Evolutionary conservation across 257 asterid genomes (phyloP), one percentile per base, ranked within the genome.

Genomic region (Linaria vulgaris): DNA sequence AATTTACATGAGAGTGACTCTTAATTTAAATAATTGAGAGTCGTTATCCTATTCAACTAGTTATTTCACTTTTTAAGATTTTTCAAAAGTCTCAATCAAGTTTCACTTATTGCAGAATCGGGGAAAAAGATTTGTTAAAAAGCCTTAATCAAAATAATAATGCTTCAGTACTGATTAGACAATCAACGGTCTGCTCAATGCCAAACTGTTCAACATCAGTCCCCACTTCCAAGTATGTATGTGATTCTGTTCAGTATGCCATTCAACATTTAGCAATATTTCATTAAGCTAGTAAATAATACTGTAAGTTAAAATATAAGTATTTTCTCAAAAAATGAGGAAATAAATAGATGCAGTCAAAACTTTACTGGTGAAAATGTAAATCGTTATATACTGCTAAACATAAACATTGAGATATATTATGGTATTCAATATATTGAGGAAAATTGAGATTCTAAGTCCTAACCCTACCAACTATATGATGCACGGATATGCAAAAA

Each of bases 161-260:
- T n/a, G n/a, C 53, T 70, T 56, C 75, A 70, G n/a, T n/a, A n/a
- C 59, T 70, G 69, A 70, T 62, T 62, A 34, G 69, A 62, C 65
- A 22, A 55, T 62, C 39, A 64, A 64, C 43, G 37, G 27, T 9
- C 16, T 13, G 43, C 21, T 34, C 41, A 34, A 7, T 34, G 9
- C 41, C 17, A 39, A 38, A 56, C 31, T 58, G 48, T 47, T 59
- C 51, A 54, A 15, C 17, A 16, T 27, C 19, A 17, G 61, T 37
- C 75, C 75, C 70, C 68, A 46, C 74, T 63, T 47, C 43, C 46
- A 53, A 61, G 60, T 69, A 41, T 27, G 19, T n/a, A 46, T 56
- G 57, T 55, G 23, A 21, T 51, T 38, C 21, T 20, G 8, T 43
- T 37, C 60, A 51, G 61, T 52, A 16, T 52, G 23, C 61, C 25